phyloP scores from a whole-genome alignment of 176 grass and related monocot genomes.

The Chloris gayana region DNA sequence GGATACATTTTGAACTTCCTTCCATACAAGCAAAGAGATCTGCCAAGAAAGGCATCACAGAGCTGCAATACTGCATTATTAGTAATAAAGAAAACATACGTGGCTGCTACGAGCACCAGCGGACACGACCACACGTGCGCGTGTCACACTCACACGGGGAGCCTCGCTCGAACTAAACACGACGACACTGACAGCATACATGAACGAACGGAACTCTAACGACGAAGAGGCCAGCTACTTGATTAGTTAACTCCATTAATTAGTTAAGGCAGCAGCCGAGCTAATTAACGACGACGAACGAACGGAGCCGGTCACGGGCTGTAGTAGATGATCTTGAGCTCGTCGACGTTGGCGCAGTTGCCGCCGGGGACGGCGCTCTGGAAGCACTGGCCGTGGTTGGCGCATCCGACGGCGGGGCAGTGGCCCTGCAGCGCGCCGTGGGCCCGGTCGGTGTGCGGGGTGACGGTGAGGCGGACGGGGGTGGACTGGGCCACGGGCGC shows the following conservation, averaged over 20 bases:
- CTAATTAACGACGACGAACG: not conserved
- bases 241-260: not conserved
- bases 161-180: not conserved
- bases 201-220: too few species aligned
- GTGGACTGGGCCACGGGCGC: not conserved
- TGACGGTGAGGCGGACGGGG: not conserved
- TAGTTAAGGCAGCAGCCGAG: not conserved
- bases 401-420: conserved; percentile 26
- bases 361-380: conserved; percentile 20
- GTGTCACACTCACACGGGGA: not conserved
- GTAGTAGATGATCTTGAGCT: conserved; percentile 61
- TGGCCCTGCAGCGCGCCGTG: not conserved
- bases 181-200: not conserved
- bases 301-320: not conserved
- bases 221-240: too few species aligned
- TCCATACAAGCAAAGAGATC: not conserved
- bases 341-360: conserved; percentile 37
- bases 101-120: not conserved
- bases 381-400: conserved; percentile 10
- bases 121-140: too few species aligned
- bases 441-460: conserved; percentile 19
- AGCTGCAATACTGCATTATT: not conserved
- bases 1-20: not conserved
- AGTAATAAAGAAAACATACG: not conserved
- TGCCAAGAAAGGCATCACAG: not conserved